A percentile compares a stretch with the other conserved stretches of the same genome.
These are phyloP conservation scores for Neobulgaria alba DNA, from an alignment of 2,329 filamentous ascomycete genomes.

Conservation along the genomic window DNA sequence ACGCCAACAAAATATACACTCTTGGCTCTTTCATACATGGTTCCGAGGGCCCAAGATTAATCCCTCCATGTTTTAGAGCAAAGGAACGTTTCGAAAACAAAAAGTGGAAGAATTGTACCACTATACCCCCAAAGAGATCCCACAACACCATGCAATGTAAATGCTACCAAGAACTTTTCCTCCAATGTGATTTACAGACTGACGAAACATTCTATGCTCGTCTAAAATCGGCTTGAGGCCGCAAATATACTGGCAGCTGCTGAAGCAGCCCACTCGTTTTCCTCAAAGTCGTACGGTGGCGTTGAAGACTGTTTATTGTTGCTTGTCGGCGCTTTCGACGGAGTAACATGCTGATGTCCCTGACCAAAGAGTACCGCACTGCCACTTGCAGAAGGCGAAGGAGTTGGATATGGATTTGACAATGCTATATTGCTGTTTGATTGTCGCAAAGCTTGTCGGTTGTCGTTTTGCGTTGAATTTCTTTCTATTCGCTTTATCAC, in stretches of 20 bases:
- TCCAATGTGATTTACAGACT: slow-evolving; percentile 25
- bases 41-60: background rate
- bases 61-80: background rate
- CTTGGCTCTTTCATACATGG: background rate
- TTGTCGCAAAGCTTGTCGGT: slow-evolving; percentile 46
- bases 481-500: slow-evolving; percentile 63
- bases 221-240: slow-evolving; percentile 53
- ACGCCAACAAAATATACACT: background rate
- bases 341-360: slow-evolving; percentile 44
- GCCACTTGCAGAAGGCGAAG: slow-evolving; percentile 73
- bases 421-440: slow-evolving; percentile 56
- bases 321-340: slow-evolving; percentile 37
- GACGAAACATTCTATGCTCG: slow-evolving; percentile 10
- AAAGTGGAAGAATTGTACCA: background rate
- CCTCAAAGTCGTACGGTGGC: slow-evolving; percentile 90
- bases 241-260: slow-evolving; percentile 76
- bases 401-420: slow-evolving; percentile 55
- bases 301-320: slow-evolving; percentile 75
- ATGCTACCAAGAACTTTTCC: slow-evolving; percentile 27
- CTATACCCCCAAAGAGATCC: slow-evolving; percentile 12
- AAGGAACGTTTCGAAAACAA: background rate
- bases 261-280: slow-evolving; percentile 81
- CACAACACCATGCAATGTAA: slow-evolving; percentile 29
- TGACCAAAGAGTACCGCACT: slow-evolving; percentile 62
- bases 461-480: slow-evolving; percentile 30